Base-by-base conservation (phyloP, 495 filamentous ascomycete species). In the Penicillium taxi region DNA sequence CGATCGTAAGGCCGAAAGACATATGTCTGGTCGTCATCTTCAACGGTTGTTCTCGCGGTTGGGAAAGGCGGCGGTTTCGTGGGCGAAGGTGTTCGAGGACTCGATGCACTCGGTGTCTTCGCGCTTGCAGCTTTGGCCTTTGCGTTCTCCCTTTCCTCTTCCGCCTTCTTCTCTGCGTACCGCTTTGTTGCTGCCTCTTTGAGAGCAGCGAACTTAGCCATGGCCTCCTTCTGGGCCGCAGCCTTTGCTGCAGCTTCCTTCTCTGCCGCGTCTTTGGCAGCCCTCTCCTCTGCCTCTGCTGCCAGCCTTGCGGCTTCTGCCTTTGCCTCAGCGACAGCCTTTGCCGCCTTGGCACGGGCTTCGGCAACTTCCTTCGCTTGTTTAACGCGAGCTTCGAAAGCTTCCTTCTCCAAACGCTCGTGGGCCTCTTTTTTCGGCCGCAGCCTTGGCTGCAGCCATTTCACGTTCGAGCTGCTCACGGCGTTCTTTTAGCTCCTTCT, bases 1-100 rank as follows among this genome's bases (percentile, higher is more conserved):
- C 74, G 73, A 55, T 93, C 84, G 63, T 93, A 91, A 3, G 88
- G 86, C 11, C 84, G 77, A 67, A 77, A 94, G 3, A 86, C 88
- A 54, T 86, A 77, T 1, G 71, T 69, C n/a, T n/a, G n/a, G 40
- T 75, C 69, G 35, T 81, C 80, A 33, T 79, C 74, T 12, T 77
- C 78, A 12, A 76, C 75, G n/a, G 74, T 72, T n/a, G 81, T 78
- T 40, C 70, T 74, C 26, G 81, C 75, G 11, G 74, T 73, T 21
- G 81, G 68, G 25, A 66, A 61, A 30, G 74, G 63, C 26, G 81
- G 77, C 27, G 30, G 24, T 26, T 66, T 73, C 46, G 73, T 73
- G 14, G 78, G 69, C 13, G 71, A 69, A 19, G 69, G 59, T 6
- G 61, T 69, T 26, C 50, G 64, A 45, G 64, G 56, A 48, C 50